A percentile compares a stretch with the other conserved stretches of the same genome.
phyloP scores from a whole-genome alignment of 1,284 basidiomycete genomes.

The Vanrija pseudolonga region DNA sequence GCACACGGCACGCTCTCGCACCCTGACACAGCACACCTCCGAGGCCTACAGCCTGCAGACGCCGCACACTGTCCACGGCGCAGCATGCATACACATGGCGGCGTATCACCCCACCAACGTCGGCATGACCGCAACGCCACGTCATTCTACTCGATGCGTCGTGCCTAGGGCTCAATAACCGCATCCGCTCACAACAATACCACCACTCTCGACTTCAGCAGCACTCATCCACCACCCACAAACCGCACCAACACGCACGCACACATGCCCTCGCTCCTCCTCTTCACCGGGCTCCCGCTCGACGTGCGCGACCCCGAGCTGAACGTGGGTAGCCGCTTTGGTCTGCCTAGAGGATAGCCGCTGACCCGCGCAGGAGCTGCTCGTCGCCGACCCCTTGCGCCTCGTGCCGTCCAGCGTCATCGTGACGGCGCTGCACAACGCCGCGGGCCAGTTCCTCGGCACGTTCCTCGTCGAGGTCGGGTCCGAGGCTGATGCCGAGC shows the following conservation, averaged over 20 bases:
- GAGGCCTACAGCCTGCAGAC: too few species aligned
- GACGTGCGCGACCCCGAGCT: conserved; percentile 39
- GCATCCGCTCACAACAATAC: too few species aligned
- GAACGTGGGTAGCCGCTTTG: conserved; percentile 21
- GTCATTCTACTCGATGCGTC: too few species aligned
- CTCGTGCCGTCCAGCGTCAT: conserved; percentile 24
- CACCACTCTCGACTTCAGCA: not conserved
- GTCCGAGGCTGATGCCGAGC: conserved; percentile 35
- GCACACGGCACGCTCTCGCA: too few species aligned
- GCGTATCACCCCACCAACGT: too few species aligned
- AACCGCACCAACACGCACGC: too few species aligned
- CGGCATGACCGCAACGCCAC: too few species aligned
- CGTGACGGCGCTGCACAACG: conserved; percentile 27
- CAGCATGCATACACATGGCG: too few species aligned
- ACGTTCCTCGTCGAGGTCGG: conserved; percentile 33
- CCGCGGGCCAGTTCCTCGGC: conserved; percentile 27
- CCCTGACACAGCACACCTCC: too few species aligned
- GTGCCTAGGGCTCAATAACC: too few species aligned
- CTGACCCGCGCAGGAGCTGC: conserved; percentile 25
- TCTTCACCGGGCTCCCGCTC: conserved; percentile 39
- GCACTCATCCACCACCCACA: not conserved
- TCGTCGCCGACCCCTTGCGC: conserved; percentile 26
- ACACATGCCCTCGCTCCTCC: conserved; percentile 22
- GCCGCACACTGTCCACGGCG: too few species aligned
- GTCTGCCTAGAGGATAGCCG: too few species aligned